phyloP scores from a whole-genome alignment of 2,329 filamentous ascomycete genomes.

The Paraphoma sp. region DNA sequence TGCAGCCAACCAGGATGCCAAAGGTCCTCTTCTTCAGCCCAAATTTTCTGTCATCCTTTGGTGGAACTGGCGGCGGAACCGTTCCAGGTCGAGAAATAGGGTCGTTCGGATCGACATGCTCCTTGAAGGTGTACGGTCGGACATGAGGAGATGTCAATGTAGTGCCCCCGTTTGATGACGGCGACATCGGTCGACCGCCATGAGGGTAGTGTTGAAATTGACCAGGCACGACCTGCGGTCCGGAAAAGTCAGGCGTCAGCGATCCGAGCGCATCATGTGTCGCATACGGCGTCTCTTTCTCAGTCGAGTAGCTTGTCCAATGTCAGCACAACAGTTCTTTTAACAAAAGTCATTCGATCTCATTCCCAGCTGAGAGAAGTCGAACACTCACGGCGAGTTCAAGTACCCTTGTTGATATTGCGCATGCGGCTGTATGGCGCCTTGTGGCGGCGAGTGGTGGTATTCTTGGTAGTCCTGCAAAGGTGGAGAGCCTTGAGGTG shows the following conservation, averaged over 20 bases:
- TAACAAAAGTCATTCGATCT: conserved; percentile 8
- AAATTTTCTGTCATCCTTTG: conserved; percentile 28
- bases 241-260: conserved; percentile 30
- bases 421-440: conserved; percentile 9
- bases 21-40: conserved; percentile 34
- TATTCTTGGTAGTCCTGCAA: conserved; percentile 21
- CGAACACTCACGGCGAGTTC: conserved; percentile 4
- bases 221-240: conserved; percentile 27
- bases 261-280: conserved; percentile 6
- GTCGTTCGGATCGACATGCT: conserved; percentile 28
- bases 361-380: neutral
- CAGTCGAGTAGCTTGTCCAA: conserved; percentile 20
- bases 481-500: conserved; percentile 20
- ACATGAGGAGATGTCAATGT: conserved; percentile 22
- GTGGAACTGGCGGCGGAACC: conserved; percentile 19
- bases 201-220: conserved; percentile 23
- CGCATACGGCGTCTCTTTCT: conserved; percentile 27
- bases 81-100: conserved; percentile 13
- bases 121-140: conserved; percentile 30
- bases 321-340: neutral
- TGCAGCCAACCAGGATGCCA: conserved; percentile 25
- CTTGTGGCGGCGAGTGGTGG: conserved; percentile 9
- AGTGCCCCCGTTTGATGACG: conserved; percentile 23
- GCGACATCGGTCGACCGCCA: conserved; percentile 18
- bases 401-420: conserved; percentile 22